Percentiles rank a stretch among this genome's conserved stretches.
phyloP scores from a whole-genome alignment of 2,329 filamentous ascomycete species.

The Malbranchea zuffiana region DNA sequence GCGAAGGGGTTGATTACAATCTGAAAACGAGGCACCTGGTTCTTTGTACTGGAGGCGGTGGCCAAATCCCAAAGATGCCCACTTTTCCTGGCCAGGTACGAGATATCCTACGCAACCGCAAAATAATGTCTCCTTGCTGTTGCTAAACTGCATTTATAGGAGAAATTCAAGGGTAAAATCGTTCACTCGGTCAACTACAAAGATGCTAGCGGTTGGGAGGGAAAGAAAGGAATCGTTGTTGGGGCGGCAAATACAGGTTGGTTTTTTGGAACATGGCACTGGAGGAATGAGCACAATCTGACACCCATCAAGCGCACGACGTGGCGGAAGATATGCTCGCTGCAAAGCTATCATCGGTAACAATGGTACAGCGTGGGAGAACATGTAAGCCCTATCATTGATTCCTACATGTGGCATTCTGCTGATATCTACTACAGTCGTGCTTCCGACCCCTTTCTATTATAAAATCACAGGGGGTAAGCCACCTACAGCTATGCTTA shows the following conservation, averaged over 20 bases:
- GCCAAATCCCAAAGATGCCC: slow-evolving; percentile 22
- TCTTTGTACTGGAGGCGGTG: slow-evolving; percentile 24
- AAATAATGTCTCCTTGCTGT: background rate
- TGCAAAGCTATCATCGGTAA: slow-evolving; percentile 33
- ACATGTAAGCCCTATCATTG: slow-evolving; percentile 24
- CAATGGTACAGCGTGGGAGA: slow-evolving; percentile 37
- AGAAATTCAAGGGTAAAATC: slow-evolving; percentile 29
- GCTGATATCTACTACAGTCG: slow-evolving; percentile 10
- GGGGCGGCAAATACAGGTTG: slow-evolving; percentile 39
- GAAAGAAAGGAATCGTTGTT: slow-evolving; percentile 37
- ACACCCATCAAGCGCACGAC: slow-evolving; percentile 29
- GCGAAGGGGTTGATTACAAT: slow-evolving; percentile 18
- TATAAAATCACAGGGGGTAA: slow-evolving; percentile 14
- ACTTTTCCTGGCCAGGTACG: slow-evolving; percentile 14
- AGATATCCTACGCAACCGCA: background rate
- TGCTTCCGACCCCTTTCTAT: slow-evolving; percentile 16
- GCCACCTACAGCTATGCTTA: background rate
- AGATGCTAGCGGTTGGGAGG: slow-evolving; percentile 24
- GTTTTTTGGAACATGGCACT: background rate
- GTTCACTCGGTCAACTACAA: slow-evolving; percentile 29
- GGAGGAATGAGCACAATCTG: background rate
- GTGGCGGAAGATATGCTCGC: slow-evolving; percentile 40
- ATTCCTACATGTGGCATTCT: background rate
- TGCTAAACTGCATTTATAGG: slow-evolving; percentile 13
- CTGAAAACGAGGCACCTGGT: slow-evolving; percentile 22